phyloP scores from a whole-genome alignment of 23 red algal genomes.

The Gracilariopsis chorda region DNA sequence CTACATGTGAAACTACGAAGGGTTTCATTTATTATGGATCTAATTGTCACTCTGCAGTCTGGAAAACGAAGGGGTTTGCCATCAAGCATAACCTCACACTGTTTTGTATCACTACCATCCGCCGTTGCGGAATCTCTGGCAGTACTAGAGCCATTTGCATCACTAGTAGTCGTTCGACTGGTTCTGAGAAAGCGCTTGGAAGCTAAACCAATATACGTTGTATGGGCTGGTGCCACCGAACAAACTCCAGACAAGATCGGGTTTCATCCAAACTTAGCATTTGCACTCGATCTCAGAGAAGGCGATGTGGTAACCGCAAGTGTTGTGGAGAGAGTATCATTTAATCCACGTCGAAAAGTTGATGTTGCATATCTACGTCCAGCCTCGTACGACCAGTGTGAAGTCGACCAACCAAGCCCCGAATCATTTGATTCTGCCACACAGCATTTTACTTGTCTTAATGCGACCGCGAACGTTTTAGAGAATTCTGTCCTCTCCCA shows the following conservation, averaged over 20 bases:
- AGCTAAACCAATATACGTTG: conserved; percentile 5
- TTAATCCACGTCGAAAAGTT: neutral
- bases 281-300: conserved; percentile 12
- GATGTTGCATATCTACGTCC: conserved; percentile 26
- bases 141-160: conserved; percentile 15
- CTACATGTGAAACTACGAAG: no score
- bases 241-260: neutral
- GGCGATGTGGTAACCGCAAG: conserved; percentile 10
- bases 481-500: conserved; percentile 17
- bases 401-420: neutral
- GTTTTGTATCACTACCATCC: conserved; percentile 32
- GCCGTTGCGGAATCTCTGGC: conserved; percentile 27
- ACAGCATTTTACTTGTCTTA: conserved; percentile 11
- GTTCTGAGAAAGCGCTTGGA: neutral
- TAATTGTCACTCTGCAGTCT: neutral
- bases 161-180: conserved; percentile 21
- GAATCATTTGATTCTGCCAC: conserved; percentile 10
- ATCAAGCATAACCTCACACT: neutral
- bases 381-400: conserved; percentile 29
- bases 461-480: conserved; percentile 1
- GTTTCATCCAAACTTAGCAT: conserved; percentile 14
- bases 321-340: conserved; percentile 33
- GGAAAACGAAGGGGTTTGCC: neutral
- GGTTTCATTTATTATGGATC: neutral
- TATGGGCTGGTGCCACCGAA: conserved; percentile 21